phyloP scores from a whole-genome alignment of 805 yeast genomes.

The Vanderwaltozyma tropicalis region DNA sequence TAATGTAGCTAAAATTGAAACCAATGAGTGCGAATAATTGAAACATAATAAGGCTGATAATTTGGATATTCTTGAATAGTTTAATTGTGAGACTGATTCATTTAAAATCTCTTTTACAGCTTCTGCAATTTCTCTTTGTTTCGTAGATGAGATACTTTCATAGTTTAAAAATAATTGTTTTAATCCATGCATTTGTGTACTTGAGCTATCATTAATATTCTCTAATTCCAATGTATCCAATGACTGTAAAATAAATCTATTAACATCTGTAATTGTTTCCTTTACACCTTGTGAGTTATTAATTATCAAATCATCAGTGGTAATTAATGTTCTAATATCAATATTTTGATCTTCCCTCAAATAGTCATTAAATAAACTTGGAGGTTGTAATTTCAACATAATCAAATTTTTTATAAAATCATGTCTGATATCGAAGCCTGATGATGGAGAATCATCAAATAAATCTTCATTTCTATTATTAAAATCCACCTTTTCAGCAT shows the following conservation, averaged over 20 bases:
- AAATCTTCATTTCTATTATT: slow-evolving; percentile 36
- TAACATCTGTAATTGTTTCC: slow-evolving; percentile 26
- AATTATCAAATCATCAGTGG: slow-evolving; percentile 28
- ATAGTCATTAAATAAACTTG: slow-evolving; percentile 25
- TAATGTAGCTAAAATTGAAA: slow-evolving; percentile 34
- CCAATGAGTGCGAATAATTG: slow-evolving; percentile 32
- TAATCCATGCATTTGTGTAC: slow-evolving; percentile 47
- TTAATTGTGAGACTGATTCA: slow-evolving; percentile 32
- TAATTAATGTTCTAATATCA: slow-evolving; percentile 25
- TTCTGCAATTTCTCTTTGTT: slow-evolving; percentile 37
- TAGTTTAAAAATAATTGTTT: slow-evolving; percentile 39
- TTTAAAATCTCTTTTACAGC: slow-evolving; percentile 26
- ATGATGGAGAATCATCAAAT: slow-evolving; percentile 41
- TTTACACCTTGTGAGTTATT: slow-evolving; percentile 25
- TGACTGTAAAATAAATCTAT: slow-evolving; percentile 18
- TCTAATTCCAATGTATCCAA: slow-evolving; percentile 23
- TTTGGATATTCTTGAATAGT: slow-evolving; percentile 37
- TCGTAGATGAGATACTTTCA: slow-evolving; percentile 35
- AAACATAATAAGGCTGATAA: slow-evolving; percentile 42
- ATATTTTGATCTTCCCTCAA: slow-evolving; percentile 33
- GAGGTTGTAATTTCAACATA: slow-evolving; percentile 31
- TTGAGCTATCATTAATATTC: slow-evolving; percentile 33
- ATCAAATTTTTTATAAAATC: slow-evolving; percentile 40
- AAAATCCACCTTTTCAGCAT: slow-evolving; percentile 26
- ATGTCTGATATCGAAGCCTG: slow-evolving; percentile 39